Base-by-base conservation (phyloP, 2,329 filamentous ascomycete species). In the Lachnellula arida region DNA sequence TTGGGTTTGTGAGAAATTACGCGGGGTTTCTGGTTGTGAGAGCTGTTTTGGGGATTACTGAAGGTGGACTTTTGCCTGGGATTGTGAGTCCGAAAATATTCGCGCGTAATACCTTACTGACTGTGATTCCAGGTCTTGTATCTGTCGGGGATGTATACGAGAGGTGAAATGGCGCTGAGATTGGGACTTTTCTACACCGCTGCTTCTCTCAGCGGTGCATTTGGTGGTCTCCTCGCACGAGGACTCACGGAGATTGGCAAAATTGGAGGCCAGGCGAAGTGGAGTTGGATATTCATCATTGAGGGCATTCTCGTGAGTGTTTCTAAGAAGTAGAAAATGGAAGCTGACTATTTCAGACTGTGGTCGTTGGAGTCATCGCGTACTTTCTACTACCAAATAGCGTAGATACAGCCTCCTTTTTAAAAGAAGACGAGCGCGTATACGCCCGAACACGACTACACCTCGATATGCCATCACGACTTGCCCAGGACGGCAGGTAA, bases 151-250 rank as follows among this genome's bases (percentile, higher is more conserved):
- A 78, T 88, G 60, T 84, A 84, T 56, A 79, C 75, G 19, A 75
- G 80, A n/a, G 75, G 63, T 15, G 66, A 67, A 49, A 65, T 67
- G 61, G 65, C 65, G 7, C 47, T 68, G 85, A 87, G 85, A 4
- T 85, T 88, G 49, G 85, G 84, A 32, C 72, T 88, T 5, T 87
- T 88, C 64, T 88, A 87, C 66, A 86, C 83, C 0, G 82, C 84
- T 1, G 83, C 84, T 0, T 85, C 83, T 1, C 70, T 88, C 5
- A 85, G 82, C 0, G 82, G 82, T 28, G 76, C 75, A 6, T 78
- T 80, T 60, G 76, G 75, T 0, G 84, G 79, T 71, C 74, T 87
- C 0, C 73, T 87, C 6, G 84, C 84, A 7, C 76, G 82, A 9
- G 84, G 82, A 0, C 72, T 87, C 5, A 78, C 80, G 0, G 76